Evolutionary conservation across 2,329 filamentous ascomycete species (phyloP).

Genomic region (Esteya vermicola): DNA sequence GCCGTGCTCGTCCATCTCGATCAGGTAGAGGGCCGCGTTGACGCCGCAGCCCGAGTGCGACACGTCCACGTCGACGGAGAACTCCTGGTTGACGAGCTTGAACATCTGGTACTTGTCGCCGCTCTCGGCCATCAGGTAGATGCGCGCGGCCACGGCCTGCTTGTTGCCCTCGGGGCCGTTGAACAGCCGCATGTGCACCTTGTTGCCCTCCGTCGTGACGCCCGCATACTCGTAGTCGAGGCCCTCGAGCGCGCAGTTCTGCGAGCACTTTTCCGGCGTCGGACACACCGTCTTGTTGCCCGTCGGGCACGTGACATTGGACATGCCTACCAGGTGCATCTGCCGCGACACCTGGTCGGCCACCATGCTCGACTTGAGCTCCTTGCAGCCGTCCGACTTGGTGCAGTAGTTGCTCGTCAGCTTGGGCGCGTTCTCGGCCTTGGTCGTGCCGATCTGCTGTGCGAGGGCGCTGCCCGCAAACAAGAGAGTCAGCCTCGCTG

Average conservation of each 20-base stretch:
- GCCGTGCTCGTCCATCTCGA: conserved; percentile 45
- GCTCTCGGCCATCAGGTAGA: conserved; percentile 40
- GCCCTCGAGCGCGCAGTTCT: conserved; percentile 36
- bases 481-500: no score
- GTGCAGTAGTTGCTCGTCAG: conserved; percentile 14
- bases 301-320: conserved; percentile 8
- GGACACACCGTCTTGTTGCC: conserved; percentile 20
- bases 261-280: conserved; percentile 26
- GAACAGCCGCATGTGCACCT: conserved; percentile 14
- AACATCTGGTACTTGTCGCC: conserved; percentile 42
- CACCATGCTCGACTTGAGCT: conserved; percentile 9
- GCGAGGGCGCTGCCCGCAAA: conserved; percentile 5
- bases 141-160: conserved; percentile 25
- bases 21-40: conserved; percentile 49
- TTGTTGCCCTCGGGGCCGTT: conserved; percentile 9
- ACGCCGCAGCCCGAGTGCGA: conserved; percentile 48
- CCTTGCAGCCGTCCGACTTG: conserved; percentile 11
- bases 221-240: conserved; percentile 25
- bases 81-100: conserved; percentile 41
- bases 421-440: conserved; percentile 13
- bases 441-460: conserved; percentile 13
- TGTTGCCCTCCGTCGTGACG: conserved; percentile 10
- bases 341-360: no score
- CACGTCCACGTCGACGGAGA: conserved; percentile 51
- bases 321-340: conserved; percentile 12